Evolutionary conservation across 306 rosid species (phyloP).

Genomic region (Lathyrus sativus): DNA sequence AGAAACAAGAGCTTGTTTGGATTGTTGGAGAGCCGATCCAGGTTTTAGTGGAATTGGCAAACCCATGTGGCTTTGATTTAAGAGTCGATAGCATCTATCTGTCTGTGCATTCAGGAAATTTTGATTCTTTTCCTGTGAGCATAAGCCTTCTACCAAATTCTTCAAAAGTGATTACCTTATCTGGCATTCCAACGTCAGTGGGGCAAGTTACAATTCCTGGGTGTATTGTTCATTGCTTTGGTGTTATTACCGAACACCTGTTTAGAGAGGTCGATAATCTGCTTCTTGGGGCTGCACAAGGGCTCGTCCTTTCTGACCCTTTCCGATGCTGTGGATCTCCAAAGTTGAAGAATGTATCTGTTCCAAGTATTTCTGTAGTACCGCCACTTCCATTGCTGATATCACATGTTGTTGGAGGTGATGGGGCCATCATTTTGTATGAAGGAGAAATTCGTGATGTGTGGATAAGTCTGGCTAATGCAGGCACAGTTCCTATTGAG

Average conservation of each 20-base stretch:
- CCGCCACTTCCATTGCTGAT: slow-evolving; percentile 80
- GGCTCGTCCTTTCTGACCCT: slow-evolving; percentile 97
- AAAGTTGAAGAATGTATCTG: slow-evolving; percentile 70
- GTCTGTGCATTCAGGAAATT: slow-evolving; percentile 87
- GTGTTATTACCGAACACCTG: slow-evolving; percentile 95
- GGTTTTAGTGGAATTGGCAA: slow-evolving; percentile 91
- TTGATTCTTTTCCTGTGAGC: slow-evolving; percentile 87
- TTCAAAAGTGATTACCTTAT: slow-evolving; percentile 83
- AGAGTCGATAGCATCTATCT: slow-evolving; percentile 95
- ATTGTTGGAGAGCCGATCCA: slow-evolving; percentile 92
- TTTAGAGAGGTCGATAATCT: slow-evolving; percentile 96
- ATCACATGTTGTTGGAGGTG: slow-evolving; percentile 86
- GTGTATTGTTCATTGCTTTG: slow-evolving; percentile 92
- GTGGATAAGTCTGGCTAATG: slow-evolving; percentile 90
- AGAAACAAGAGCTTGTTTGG: slow-evolving; percentile 87
- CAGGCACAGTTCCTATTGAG: slow-evolving; percentile 92
- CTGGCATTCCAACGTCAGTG: slow-evolving; percentile 88
- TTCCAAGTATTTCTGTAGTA: slow-evolving; percentile 83
- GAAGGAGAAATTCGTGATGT: slow-evolving; percentile 97
- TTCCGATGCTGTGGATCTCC: slow-evolving; percentile 95
- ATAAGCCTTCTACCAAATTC: slow-evolving; percentile 88
- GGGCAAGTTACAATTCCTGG: slow-evolving; percentile 88
- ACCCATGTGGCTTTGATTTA: slow-evolving; percentile 95
- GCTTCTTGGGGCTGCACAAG: slow-evolving; percentile 92
- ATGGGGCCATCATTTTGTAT: slow-evolving; percentile 84